These are phyloP conservation scores for Gomphus sp. DNA, from an alignment of 1,284 basidiomycete genomes.

Conservation along the genomic window DNA sequence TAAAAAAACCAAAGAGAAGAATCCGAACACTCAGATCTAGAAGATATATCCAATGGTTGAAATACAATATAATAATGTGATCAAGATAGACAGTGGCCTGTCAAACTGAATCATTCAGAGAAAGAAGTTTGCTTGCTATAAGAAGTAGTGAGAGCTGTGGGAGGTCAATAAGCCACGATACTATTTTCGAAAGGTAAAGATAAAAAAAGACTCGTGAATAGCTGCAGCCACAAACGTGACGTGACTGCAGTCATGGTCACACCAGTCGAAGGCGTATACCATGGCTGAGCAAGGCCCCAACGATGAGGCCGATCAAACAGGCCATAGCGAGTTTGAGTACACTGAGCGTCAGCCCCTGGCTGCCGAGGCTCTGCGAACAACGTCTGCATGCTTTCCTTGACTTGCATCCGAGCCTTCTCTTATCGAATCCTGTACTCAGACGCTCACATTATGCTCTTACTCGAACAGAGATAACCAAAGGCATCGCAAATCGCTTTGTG, in stretches of 20 bases:
- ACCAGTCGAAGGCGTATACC: background rate
- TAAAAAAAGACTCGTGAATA: too few species aligned
- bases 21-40: too few species aligned
- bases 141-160: too few species aligned
- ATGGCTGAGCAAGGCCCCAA: background rate
- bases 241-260: background rate
- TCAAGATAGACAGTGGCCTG: too few species aligned
- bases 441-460: conserved; percentile 77
- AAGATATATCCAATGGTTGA: too few species aligned
- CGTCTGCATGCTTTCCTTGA: conserved; percentile 2
- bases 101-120: too few species aligned
- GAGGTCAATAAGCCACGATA: too few species aligned
- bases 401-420: background rate
- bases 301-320: background rate
- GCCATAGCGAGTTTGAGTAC: background rate
- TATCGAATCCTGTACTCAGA: conserved; percentile 19
- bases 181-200: too few species aligned
- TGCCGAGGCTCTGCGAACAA: background rate
- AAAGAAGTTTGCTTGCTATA: too few species aligned
- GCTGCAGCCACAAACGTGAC: background rate
- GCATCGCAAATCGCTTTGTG: conserved; percentile 78
- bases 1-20: too few species aligned
- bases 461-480: conserved; percentile 66
- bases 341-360: background rate
- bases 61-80: too few species aligned